Percentiles rank a stretch among this genome's conserved stretches.
phyloP scores from a whole-genome alignment of 257 asterid genomes.

The Gardenia jasminoides region DNA sequence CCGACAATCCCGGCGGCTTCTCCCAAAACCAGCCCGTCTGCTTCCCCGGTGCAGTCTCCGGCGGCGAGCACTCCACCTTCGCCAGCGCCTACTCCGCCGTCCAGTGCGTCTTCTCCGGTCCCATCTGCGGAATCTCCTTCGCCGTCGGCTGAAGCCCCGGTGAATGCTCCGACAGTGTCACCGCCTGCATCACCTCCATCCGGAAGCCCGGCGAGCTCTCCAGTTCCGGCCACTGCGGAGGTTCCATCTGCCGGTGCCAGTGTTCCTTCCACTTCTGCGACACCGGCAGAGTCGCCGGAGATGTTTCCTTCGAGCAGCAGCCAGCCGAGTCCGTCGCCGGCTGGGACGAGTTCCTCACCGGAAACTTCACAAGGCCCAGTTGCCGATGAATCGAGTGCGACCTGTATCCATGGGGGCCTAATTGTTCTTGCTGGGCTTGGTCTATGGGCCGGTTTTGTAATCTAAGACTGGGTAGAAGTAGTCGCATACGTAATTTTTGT shows the following conservation, averaged over 20 bases:
- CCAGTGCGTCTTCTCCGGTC: constrained; percentile 39
- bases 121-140: constrained; percentile 48
- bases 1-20: constrained; percentile 32
- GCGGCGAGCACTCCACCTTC: constrained; percentile 22
- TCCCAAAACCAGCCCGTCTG: constrained; percentile 44
- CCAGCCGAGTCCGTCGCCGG: constrained; percentile 35
- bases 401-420: constrained; percentile 18
- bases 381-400: constrained; percentile 50
- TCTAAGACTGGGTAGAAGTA: constrained; percentile 15
- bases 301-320: constrained; percentile 43
- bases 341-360: constrained; percentile 42
- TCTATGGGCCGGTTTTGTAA: constrained; percentile 37
- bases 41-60: constrained; percentile 48
- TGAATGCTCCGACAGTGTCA: constrained; percentile 26
- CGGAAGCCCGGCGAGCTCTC: constrained; percentile 31
- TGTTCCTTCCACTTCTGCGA: constrained; percentile 47
- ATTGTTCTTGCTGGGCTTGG: constrained; percentile 42
- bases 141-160: constrained; percentile 29
- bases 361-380: constrained; percentile 48
- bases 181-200: constrained; percentile 29
- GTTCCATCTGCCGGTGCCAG: constrained; percentile 34
- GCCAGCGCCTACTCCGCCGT: constrained; percentile 38
- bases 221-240: constrained; percentile 20
- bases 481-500: neutral
- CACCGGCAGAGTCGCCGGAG: constrained; percentile 43